phyloP scores from a whole-genome alignment of 2,329 filamentous ascomycete genomes.

The Colletotrichum lentis region DNA sequence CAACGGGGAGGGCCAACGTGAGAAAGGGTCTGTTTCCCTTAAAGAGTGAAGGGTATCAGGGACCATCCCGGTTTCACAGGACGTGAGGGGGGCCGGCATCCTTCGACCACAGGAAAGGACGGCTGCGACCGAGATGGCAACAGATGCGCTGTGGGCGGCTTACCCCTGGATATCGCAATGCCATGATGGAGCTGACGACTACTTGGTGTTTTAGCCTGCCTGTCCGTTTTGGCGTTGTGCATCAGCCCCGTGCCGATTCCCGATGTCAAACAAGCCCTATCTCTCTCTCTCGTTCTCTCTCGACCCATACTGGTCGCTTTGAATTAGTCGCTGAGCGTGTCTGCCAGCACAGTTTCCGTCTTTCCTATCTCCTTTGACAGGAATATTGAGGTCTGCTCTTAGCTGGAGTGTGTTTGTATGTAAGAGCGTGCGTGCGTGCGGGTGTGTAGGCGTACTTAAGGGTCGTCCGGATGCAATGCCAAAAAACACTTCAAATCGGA shows the following conservation, averaged over 20 bases:
- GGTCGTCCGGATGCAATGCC: not conserved
- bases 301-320: too few relatives aligned
- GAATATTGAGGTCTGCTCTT: not conserved
- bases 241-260: not conserved
- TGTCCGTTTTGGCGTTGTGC: not conserved
- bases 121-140: conserved; percentile 2
- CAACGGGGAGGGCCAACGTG: conserved; percentile 6
- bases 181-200: conserved; percentile 1
- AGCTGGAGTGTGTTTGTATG: too few relatives aligned
- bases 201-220: conserved; percentile 22
- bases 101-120: not conserved
- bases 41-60: not conserved
- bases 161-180: not conserved
- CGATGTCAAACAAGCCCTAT: not conserved
- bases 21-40: conserved; percentile 21
- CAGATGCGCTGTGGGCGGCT: not conserved
- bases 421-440: not conserved
- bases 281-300: too few relatives aligned
- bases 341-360: too few relatives aligned
- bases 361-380: not conserved
- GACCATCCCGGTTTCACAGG: conserved; percentile 7
- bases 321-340: too few relatives aligned
- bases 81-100: not conserved
- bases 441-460: not conserved
- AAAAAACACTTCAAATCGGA: not conserved